Base-by-base conservation (phyloP, 768 basidiomycete species). In the Russula griseocarnosa region DNA sequence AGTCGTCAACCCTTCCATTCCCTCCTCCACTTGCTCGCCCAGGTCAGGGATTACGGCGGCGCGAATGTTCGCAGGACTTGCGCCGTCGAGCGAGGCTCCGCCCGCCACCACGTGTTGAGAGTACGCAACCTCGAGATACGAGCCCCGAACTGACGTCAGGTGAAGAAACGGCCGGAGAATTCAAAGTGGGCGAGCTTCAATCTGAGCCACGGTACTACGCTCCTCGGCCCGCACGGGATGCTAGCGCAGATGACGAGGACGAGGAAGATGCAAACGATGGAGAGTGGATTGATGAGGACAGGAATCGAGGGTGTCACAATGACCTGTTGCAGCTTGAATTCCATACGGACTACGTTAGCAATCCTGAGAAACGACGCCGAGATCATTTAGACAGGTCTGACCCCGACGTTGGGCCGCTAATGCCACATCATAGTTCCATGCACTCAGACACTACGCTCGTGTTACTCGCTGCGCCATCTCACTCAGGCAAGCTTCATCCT, bases 51-150 rank as follows among this genome's bases (percentile, higher is more conserved):
- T 61, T 80, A 54, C 81, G 81, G 70, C 80, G 79, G 51, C 78
- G 76, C 20, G 79, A 80, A 64, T 72, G 70, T 42, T 76, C 78
- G 5, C 47, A 65, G 9, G 78, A 78, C 63, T 63, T 80, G n/a
- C 73, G 76, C 13, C 60, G 44, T 46, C 42, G 61, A 28, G 34
- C 58, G 44, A 73, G 78, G 56, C 74, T 86, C 40, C 85, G 85
- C 70, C 86, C 85, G 1, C 90, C 90, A 0, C 88, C 87, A 11
- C 79, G 90, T 11, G 90, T 92, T 20, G 87, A 90, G 69, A 91
- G 88, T 69, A 92, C 90, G 0, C 88, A 91, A 69, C 89, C 90
- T 8, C 76, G 89, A 49, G 90, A 92, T 67, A 91, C 89, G 11
- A 90, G 86, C 66, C 89, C 88, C 0, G 90, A 91, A 75, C 80